A percentile compares a stretch with the other conserved stretches of the same genome.
These are phyloP conservation scores for Colletotrichum gloeosporioides DNA, from an alignment of 2,329 filamentous ascomycete genomes.

Conservation along the genomic window DNA sequence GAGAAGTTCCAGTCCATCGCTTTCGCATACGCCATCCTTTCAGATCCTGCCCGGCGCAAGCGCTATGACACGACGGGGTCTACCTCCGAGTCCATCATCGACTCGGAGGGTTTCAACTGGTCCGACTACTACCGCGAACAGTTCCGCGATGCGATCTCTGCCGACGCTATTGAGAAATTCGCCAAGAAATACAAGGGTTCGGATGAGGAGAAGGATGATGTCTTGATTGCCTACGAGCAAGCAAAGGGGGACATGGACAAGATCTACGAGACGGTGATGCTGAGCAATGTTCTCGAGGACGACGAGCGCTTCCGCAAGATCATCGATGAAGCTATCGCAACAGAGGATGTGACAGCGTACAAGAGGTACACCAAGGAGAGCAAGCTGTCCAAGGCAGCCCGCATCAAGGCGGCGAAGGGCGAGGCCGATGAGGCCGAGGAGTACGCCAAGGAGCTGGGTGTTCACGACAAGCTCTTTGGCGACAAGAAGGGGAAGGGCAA, in stretches of 20 bases:
- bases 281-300: conserved; percentile 83
- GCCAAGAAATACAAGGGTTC: conserved; percentile 81
- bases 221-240: conserved; percentile 78
- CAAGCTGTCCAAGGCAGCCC: conserved; percentile 64
- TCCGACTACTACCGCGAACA: conserved; percentile 86
- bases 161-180: conserved; percentile 77
- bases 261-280: conserved; percentile 84
- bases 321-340: conserved; percentile 80
- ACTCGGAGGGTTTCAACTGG: conserved; percentile 88
- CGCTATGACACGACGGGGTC: conserved; percentile 92
- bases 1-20: conserved; percentile 87
- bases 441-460: conserved; percentile 75
- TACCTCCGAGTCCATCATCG: conserved; percentile 81
- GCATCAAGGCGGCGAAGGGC: conserved; percentile 65
- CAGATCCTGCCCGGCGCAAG: conserved; percentile 77
- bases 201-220: conserved; percentile 80
- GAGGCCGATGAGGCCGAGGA: conserved; percentile 78
- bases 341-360: conserved; percentile 70
- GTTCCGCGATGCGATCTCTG: conserved; percentile 77
- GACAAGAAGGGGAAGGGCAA: conserved; percentile 40
- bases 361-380: conserved; percentile 75
- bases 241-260: conserved; percentile 76
- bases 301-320: conserved; percentile 84
- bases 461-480: conserved; percentile 73
- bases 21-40: conserved; percentile 93